Conservation (phyloP, 2,329 filamentous ascomycete genomes). For the Myotisia sp. region DNA sequence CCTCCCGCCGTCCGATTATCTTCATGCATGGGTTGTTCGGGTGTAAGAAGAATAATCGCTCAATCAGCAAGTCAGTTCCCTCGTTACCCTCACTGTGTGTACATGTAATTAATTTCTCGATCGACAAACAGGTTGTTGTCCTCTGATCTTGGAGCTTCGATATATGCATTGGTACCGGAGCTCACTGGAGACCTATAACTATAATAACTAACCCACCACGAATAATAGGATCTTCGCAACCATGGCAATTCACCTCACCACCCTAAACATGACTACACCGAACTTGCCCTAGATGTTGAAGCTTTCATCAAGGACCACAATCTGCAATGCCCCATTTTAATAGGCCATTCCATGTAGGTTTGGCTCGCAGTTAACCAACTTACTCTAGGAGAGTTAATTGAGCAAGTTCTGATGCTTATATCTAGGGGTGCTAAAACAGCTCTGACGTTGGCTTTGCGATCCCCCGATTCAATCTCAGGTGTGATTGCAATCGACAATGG, state of each 20-base stretch:
- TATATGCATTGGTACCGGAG: slow-evolving; percentile 4
- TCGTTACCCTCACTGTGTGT: not conserved
- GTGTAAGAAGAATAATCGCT: slow-evolving; percentile 7
- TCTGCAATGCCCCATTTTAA: slow-evolving; percentile 7
- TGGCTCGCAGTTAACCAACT: not conserved
- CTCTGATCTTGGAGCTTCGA: slow-evolving; percentile 1
- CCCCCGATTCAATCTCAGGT: slow-evolving; percentile 12
- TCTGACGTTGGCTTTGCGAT: slow-evolving; percentile 14
- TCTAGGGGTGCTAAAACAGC: slow-evolving; percentile 13
- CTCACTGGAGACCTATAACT: not conserved
- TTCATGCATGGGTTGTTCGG: slow-evolving; percentile 8
- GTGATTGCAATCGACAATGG: slow-evolving; percentile 17
- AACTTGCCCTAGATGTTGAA: slow-evolving; percentile 16
- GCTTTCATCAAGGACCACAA: slow-evolving; percentile 13
- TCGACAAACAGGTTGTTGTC: slow-evolving; percentile 1
- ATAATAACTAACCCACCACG: not conserved
- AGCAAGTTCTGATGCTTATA: not conserved
- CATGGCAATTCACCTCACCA: slow-evolving; percentile 9
- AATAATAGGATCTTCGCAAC: slow-evolving; percentile 5
- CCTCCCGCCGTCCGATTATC: not conserved
- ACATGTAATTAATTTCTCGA: not conserved
- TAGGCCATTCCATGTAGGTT: slow-evolving; percentile 7
- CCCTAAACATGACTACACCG: slow-evolving; percentile 14
- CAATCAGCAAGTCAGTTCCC: slow-evolving; percentile 5
- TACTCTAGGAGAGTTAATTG: no score